A percentile compares a stretch with the other conserved stretches of the same genome.
Evolutionary conservation across 2,329 filamentous ascomycete species (phyloP).

Genomic region (Pezicula carpinea): DNA sequence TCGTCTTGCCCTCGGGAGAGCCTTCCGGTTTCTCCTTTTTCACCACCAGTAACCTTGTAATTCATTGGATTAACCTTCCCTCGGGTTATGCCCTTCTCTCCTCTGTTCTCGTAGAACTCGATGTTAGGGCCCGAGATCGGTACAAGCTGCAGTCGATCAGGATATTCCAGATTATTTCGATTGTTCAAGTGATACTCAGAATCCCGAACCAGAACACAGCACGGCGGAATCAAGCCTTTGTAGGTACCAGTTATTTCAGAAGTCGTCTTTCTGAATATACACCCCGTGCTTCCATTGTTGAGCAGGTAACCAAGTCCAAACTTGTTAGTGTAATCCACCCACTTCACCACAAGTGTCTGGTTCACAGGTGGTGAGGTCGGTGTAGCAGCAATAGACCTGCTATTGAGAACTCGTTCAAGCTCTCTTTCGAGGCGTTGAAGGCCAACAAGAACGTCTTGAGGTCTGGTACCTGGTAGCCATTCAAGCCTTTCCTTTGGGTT

Average conservation of each 20-base stretch:
- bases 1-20: constrained; percentile 58
- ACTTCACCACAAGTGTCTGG: constrained; percentile 67
- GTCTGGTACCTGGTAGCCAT: constrained; percentile 47
- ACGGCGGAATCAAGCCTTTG: constrained; percentile 56
- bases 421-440: constrained; percentile 54
- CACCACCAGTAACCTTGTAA: constrained; percentile 50
- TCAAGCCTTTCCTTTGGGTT: constrained; percentile 47
- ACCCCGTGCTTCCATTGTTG: constrained; percentile 76
- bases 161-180: constrained; percentile 49
- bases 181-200: constrained; percentile 68
- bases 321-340: constrained; percentile 87
- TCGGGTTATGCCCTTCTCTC: constrained; percentile 56
- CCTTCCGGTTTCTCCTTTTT: constrained; percentile 56
- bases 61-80: constrained; percentile 61
- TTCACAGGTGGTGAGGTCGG: constrained; percentile 49
- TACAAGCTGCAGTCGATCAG: constrained; percentile 55
- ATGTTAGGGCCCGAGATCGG: constrained; percentile 58
- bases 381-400: constrained; percentile 57
- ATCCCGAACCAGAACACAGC: constrained; percentile 66
- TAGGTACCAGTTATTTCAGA: constrained; percentile 42
- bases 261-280: constrained; percentile 51
- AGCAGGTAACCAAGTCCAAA: constrained; percentile 81
- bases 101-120: constrained; percentile 71
- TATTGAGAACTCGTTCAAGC: constrained; percentile 58
- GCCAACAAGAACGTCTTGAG: constrained; percentile 52